Evolutionary conservation across 1,139 yeast genomes (phyloP), one percentile per base, ranked within the genome.

Genomic region (Suhomyces chickasaworum): DNA sequence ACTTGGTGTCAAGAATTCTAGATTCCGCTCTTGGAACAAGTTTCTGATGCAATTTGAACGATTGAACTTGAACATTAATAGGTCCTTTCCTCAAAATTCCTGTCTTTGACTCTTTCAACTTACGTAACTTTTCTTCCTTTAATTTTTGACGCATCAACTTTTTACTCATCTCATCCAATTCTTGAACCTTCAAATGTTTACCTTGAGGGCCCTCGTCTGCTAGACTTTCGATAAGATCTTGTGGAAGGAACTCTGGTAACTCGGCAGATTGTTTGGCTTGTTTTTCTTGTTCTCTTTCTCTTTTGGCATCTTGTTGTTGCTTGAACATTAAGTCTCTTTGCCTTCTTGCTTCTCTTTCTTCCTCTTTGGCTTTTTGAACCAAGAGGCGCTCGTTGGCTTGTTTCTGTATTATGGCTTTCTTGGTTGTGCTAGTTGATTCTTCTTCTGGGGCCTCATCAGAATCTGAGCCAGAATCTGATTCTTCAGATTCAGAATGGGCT

Each of bases 181-280:
- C 77, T 39, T 67, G 65, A 16, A 72, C 63, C 33, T 66, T 68
- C 39, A 68, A 68, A 55, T 77, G 81, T 55, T 66, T 74, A 5
- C 64, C 56, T 22, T 51, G 37, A 4, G 52, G 47, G n/a, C 51
- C 51, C 9, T 59, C 21, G 13, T 41, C 29, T 20, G 41, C 52
- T 42, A 64, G 49, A 39, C 68, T 56, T 54, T 73, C 69, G 44
- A 77, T 55, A 21, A 79, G 60, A 36, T 78, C 80, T 23, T 71
- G 78, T 0, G 84, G 83, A 49, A 80, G 70, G 35, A 68, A 65
- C 37, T 80, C 83, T 0, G 83, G 83, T 37, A 78, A 60, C 21
- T 65, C 72, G 4, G 63, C 64, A 7, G 54, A 48, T 37, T 53
- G 55, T 25, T 53, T 57, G 45, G 50, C 46, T 50, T 55, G 54